Conservation (phyloP, 805 yeast genomes). For the Peterozyma toletana region DNA sequence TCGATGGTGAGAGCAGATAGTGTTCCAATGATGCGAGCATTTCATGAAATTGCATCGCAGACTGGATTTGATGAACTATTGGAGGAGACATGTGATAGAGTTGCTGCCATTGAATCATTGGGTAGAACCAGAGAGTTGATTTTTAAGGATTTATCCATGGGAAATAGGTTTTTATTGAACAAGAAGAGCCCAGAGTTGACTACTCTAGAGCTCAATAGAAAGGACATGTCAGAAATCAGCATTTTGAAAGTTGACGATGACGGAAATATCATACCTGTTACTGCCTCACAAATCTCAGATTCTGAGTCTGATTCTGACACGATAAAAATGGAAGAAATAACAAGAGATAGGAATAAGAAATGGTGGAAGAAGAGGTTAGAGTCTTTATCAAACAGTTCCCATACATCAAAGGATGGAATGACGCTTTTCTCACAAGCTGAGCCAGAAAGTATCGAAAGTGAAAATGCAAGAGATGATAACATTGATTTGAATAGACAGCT, state of each 20-base stretch:
- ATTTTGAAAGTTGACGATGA: constrained; percentile 2
- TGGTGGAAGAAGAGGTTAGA: constrained; percentile 46
- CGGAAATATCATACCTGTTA: constrained; percentile 5
- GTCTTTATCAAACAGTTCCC: neutral
- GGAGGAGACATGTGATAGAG: constrained; percentile 58
- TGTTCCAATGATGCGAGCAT: constrained; percentile 86
- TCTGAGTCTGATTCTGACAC: constrained; percentile 13
- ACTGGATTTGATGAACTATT: constrained; percentile 66
- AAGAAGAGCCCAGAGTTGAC: constrained; percentile 10
- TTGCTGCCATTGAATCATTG: constrained; percentile 68
- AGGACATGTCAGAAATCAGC: constrained; percentile 10
- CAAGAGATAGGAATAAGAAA: constrained; percentile 21
- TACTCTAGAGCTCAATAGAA: neutral
- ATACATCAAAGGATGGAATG: neutral
- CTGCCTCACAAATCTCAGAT: constrained; percentile 13
- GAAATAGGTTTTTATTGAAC: constrained; percentile 33
- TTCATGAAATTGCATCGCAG: constrained; percentile 65
- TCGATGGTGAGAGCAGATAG: constrained; percentile 74
- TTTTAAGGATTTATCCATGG: constrained; percentile 57
- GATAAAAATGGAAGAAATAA: constrained; percentile 25
- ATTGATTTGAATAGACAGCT: constrained; percentile 6
- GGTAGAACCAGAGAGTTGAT: constrained; percentile 74
- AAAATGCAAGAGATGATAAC: neutral
- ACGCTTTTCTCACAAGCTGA: constrained; percentile 4
- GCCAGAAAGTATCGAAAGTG: neutral